Evolutionary conservation across 805 yeast species (phyloP), one percentile per base, ranked within the genome.

Genomic region (Saturnispora quitensis): DNA sequence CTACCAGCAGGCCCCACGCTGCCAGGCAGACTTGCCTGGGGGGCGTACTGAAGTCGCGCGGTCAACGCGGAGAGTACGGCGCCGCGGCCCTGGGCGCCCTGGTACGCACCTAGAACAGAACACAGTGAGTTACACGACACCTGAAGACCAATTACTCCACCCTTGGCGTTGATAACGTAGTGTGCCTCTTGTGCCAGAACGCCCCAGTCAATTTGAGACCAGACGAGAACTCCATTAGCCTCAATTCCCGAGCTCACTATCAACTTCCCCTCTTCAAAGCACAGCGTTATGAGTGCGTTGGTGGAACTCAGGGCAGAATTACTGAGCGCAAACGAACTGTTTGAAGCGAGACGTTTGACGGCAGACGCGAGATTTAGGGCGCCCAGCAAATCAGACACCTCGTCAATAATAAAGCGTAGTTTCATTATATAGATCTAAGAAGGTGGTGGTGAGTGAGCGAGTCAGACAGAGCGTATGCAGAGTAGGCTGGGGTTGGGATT

Each of bases 11-110:
- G 28, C 28, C 20, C 25, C 6, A 5, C 43, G 42, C 22, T 10
- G 22, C 24, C 13, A 13, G 42, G 25, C 6, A 20, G 4, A 17
- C 18, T 38, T 15, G 28, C 13, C 13, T 47, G 35, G n/a, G 38
- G 43, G 17, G 49, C 49, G 43, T 47, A 47, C 22, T 47, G 49
- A 4, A 47, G 18, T 36, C 40, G 18, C n/a, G 25, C 43, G 4
- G 28, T 36, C 6, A 47, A 33, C 7, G 49, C 22, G 8, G 36
- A 20, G 2, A 45, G 25, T 7, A 43, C 46, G 25, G 22, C 31
- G 15, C 24, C 22, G 13, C 31, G 15, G 12, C 25, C 38, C 27
- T 33, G 38, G 17, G 50, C 25, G 18, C 15, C 13, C 4, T 40
- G 44, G 13, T 17, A 40, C 3, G 44, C 44, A 40, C 27, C 10